Percentiles rank a stretch among this genome's conserved stretches.
Conservation (phyloP, 345 rosid species). For the Ceriops tagal region DNA sequence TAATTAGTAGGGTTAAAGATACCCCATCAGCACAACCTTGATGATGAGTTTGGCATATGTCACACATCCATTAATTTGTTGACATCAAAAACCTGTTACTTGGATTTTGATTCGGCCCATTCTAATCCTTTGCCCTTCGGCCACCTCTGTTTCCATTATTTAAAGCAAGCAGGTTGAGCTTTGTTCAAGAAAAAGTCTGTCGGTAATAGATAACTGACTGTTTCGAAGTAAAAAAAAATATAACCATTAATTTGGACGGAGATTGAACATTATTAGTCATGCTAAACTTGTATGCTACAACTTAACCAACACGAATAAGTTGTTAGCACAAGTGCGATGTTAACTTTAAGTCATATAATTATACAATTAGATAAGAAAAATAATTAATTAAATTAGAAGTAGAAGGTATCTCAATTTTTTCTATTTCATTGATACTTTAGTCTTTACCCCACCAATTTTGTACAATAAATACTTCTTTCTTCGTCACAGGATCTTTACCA, state of each 20-base stretch:
- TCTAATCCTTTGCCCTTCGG: background rate
- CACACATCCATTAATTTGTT: background rate
- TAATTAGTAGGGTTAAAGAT: conserved; percentile 11
- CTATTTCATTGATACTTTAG: too few relatives aligned
- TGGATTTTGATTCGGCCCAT: conserved; percentile 1
- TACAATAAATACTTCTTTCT: too few relatives aligned
- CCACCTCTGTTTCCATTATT: background rate
- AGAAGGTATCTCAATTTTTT: too few relatives aligned
- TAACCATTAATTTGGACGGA: background rate
- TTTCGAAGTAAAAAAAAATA: background rate
- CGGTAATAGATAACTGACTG: background rate
- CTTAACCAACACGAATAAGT: background rate
- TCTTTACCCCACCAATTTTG: too few relatives aligned
- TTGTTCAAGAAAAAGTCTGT: background rate
- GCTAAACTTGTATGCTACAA: background rate
- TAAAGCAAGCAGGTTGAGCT: background rate
- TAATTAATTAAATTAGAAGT: too few relatives aligned
- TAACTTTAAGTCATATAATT: too few relatives aligned
- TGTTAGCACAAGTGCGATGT: too few relatives aligned
- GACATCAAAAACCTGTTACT: conserved; percentile 9
- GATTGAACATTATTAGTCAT: background rate
- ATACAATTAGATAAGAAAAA: too few relatives aligned
- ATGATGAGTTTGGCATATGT: conserved; percentile 12
- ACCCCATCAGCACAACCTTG: conserved; percentile 5
- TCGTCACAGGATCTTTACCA: too few relatives aligned